These are phyloP conservation scores for Comarum palustre DNA, from an alignment of 306 rosid species.

Conservation along the genomic window DNA sequence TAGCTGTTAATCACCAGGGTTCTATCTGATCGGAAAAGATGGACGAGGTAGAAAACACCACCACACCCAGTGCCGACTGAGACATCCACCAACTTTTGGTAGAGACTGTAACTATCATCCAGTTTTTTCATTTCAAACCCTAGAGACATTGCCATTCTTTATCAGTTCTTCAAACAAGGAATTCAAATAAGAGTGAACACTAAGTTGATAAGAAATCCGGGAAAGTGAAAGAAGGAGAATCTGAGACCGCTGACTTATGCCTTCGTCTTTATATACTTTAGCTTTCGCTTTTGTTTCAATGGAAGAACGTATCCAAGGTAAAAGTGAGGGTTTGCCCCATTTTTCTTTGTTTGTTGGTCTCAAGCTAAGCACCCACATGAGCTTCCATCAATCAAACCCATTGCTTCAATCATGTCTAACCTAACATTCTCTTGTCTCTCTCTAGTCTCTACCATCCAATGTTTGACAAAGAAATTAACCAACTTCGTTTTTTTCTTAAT, in stretches of 20 bases:
- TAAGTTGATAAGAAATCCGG: background rate
- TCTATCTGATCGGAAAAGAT: background rate
- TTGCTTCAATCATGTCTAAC: background rate
- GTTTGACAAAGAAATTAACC: background rate
- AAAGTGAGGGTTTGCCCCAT: conserved; percentile 36
- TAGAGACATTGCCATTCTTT: background rate
- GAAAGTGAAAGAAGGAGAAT: conserved; percentile 36
- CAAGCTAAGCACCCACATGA: background rate
- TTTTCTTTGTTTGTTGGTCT: conserved; percentile 26
- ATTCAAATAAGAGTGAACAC: background rate
- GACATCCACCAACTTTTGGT: conserved; percentile 12
- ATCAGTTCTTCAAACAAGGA: background rate
- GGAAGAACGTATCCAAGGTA: conserved; percentile 37
- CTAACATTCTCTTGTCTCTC: no score
- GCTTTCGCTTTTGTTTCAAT: conserved; percentile 26
- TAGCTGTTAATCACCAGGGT: background rate
- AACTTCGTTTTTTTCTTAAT: background rate
- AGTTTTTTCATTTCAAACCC: background rate
- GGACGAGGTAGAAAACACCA: background rate
- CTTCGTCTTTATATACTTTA: conserved; percentile 31
- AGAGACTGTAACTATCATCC: background rate
- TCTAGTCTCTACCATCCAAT: background rate
- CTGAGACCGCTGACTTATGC: conserved; percentile 55
- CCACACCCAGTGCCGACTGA: background rate
- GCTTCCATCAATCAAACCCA: background rate